A percentile compares a stretch with the other conserved stretches of the same genome.
Conservation (phyloP, 441 rosid genomes). For the Bocquillonia castaneifolia region DNA sequence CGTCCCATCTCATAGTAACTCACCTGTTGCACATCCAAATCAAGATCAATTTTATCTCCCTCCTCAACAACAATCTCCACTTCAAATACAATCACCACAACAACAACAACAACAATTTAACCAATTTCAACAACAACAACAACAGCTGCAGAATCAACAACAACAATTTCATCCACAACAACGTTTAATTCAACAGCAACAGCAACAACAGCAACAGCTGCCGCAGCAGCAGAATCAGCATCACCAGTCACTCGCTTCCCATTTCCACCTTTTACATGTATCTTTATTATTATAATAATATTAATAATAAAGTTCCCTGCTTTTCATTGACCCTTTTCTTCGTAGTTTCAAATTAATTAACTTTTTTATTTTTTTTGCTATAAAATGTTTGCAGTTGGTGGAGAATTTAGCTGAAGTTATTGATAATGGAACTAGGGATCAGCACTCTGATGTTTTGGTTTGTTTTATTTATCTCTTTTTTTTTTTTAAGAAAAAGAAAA, state of each 20-base stretch:
- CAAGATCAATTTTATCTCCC: slow-evolving; percentile 56
- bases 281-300: not conserved
- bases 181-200: slow-evolving; percentile 25
- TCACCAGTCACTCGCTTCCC: slow-evolving; percentile 87
- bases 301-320: not conserved
- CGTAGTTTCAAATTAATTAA: not conserved
- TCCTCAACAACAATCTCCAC: slow-evolving; percentile 24
- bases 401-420: slow-evolving; percentile 64
- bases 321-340: not conserved
- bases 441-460: slow-evolving; percentile 80
- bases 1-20: slow-evolving; percentile 47
- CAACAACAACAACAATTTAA: slow-evolving; percentile 32
- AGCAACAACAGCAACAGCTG: slow-evolving; percentile 43
- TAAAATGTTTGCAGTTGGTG: slow-evolving; percentile 41
- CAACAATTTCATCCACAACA: slow-evolving; percentile 28
- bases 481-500: not conserved
- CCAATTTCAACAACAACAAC: slow-evolving; percentile 34
- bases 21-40: slow-evolving; percentile 49
- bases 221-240: slow-evolving; percentile 52
- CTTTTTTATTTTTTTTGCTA: not conserved
- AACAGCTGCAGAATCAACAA: slow-evolving; percentile 21
- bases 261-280: slow-evolving; percentile 72
- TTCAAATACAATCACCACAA: slow-evolving; percentile 34
- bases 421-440: slow-evolving; percentile 75
- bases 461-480: slow-evolving; percentile 10